These are phyloP conservation scores for Lolium multiflorum DNA, from an alignment of 176 grass and related monocot genomes.

Conservation along the genomic window DNA sequence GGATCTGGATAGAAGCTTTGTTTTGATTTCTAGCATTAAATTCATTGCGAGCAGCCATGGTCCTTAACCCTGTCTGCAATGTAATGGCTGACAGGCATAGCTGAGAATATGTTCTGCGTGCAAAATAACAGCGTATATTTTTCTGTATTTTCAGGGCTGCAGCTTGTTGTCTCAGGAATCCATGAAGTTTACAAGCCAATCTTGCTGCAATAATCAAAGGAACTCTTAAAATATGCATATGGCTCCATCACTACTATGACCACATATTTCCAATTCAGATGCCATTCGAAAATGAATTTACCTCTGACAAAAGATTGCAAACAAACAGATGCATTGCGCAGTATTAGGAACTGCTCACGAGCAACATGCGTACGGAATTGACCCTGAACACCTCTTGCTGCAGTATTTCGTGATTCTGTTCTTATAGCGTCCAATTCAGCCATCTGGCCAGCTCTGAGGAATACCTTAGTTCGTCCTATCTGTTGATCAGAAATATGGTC, in stretches of 20 bases:
- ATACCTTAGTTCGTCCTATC: slow-evolving; percentile 96
- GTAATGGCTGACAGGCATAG: slow-evolving; percentile 61
- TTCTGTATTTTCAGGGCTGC: slow-evolving; percentile 94
- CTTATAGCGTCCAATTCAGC: slow-evolving; percentile 97
- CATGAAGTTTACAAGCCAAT: slow-evolving; percentile 72
- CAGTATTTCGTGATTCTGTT: slow-evolving; percentile 80
- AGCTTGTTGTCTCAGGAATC: slow-evolving; percentile 71
- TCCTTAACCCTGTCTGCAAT: slow-evolving; percentile 79
- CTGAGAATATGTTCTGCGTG: slow-evolving; percentile 70
- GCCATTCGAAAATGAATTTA: slow-evolving; percentile 41
- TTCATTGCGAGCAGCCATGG: slow-evolving; percentile 67
- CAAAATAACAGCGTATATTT: slow-evolving; percentile 67
- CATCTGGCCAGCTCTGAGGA: slow-evolving; percentile 98
- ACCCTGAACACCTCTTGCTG: slow-evolving; percentile 83
- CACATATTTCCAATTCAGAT: slow-evolving; percentile 19
- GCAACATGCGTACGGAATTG: slow-evolving; percentile 78
- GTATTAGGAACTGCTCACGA: slow-evolving; percentile 77
- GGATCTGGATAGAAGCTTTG: slow-evolving; percentile 77
- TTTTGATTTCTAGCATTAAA: slow-evolving; percentile 75
- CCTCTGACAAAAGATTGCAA: slow-evolving; percentile 86
- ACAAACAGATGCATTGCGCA: slow-evolving; percentile 55
- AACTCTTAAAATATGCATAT: slow-evolving; percentile 48
- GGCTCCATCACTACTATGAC: slow-evolving; percentile 25
- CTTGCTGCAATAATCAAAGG: slow-evolving; percentile 62
- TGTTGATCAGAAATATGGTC: slow-evolving; percentile 49